These are phyloP conservation scores for Erysimum pusillum DNA, from an alignment of 441 rosid species.

Conservation along the genomic window DNA sequence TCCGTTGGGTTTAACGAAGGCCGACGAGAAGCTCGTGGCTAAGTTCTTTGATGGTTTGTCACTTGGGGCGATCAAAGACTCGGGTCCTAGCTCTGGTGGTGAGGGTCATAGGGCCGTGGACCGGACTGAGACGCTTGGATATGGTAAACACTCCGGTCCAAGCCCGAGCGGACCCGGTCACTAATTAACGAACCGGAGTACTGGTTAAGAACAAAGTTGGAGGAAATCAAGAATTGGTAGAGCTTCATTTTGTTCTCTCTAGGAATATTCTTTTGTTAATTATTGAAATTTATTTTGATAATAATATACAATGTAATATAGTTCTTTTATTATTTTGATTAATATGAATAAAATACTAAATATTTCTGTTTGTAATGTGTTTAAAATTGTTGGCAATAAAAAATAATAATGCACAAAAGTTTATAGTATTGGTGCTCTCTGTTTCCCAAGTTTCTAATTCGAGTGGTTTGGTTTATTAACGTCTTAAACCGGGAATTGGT, in stretches of 20 bases:
- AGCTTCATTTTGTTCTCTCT: background rate
- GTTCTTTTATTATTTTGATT: slow-evolving; percentile 17
- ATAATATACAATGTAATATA: background rate
- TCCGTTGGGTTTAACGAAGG: slow-evolving; percentile 55
- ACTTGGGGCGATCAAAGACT: slow-evolving; percentile 62
- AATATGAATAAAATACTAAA: background rate
- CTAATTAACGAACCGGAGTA: slow-evolving; percentile 23
- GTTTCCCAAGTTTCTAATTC: background rate
- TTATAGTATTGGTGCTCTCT: background rate
- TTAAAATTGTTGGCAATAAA: slow-evolving; percentile 1
- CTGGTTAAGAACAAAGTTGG: background rate
- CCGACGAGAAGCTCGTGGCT: slow-evolving; percentile 42
- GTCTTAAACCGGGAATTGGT: no score
- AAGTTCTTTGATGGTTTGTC: slow-evolving; percentile 59
- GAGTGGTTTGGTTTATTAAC: background rate
- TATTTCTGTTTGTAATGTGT: background rate
- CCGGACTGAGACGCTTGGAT: slow-evolving; percentile 41
- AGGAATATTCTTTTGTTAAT: slow-evolving; percentile 18
- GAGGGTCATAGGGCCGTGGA: slow-evolving; percentile 53
- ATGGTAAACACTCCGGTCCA: slow-evolving; percentile 54
- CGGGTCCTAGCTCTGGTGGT: slow-evolving; percentile 82
- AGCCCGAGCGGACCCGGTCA: slow-evolving; percentile 65
- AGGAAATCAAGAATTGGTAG: slow-evolving; percentile 17
- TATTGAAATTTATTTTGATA: slow-evolving; percentile 10
- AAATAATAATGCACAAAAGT: background rate